Base-by-base conservation (phyloP, 2,329 filamentous ascomycete genomes). In the Cryphonectria carpinicola region DNA sequence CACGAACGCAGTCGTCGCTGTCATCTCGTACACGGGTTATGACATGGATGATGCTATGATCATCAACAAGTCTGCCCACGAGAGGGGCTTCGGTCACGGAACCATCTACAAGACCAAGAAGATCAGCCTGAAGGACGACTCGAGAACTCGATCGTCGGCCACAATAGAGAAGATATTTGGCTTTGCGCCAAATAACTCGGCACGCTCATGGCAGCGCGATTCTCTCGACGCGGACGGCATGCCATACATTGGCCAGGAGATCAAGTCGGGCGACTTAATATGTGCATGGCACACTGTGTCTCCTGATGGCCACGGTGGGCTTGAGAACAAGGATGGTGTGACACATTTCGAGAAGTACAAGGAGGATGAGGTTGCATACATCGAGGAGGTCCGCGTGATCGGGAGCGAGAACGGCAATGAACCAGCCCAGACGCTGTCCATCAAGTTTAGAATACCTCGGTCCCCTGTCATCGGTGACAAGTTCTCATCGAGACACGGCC, bases 31-130 rank as follows among this genome's bases (percentile, higher is more conserved):
- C 81, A 98, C 95, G 1, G 96, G 95, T 66, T 99, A 98, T 83
- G 96, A 99, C 86, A 99, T 99, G 96, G 96, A 99, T 86, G 96
- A 99, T 83, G 96, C 96, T 79, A 98, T 98, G 95, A 98, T 99
- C 79, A 86, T 99, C 79, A 98, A 98, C 86, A 98, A 98, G 81
- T 97, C 94, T 28, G 91, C 95, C 3, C 94, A 98, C 81, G 96
- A 99, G 82, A 90, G 96, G 75, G 96, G 96, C 19, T 98, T 99
- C 78, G 95, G 94, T 52, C 90, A 98, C 78, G 96, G 96, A 69
- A 97, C 95, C 6, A 94, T 99, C 76, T 99, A 98, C 87, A 99
- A 99, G 85, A 97, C 94, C 11, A 97, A 98, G 83, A 93, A 97
- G 78, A 90, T 96, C 78, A 90, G 92, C 49, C 87, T 98, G 25